These are phyloP conservation scores for Russula sp. DNA, from an alignment of 768 basidiomycete species.

Conservation along the genomic window DNA sequence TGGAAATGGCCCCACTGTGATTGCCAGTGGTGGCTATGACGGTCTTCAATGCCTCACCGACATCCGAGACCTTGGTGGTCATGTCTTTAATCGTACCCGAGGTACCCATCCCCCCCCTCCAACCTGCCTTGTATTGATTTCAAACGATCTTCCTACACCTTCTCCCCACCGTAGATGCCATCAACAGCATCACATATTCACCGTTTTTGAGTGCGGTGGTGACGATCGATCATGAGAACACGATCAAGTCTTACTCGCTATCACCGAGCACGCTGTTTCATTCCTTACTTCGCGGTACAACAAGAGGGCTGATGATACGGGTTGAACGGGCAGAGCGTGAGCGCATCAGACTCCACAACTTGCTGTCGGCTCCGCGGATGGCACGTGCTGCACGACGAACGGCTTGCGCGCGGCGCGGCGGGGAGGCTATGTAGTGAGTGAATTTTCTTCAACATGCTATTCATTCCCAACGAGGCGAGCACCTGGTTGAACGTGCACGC, in stretches of 20 bases:
- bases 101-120: conserved; percentile 36
- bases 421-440: conserved; percentile 63
- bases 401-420: conserved; percentile 57
- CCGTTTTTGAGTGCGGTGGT: conserved; percentile 61
- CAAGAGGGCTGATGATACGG: background rate
- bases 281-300: background rate
- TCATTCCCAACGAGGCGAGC: background rate
- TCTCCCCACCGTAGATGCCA: conserved; percentile 45
- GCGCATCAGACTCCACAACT: conserved; percentile 80
- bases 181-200: conserved; percentile 60
- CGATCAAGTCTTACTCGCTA: conserved; percentile 65
- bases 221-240: conserved; percentile 79
- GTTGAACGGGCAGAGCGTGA: conserved; percentile 54
- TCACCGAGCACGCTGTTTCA: conserved; percentile 50
- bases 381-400: conserved; percentile 70
- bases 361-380: conserved; percentile 78
- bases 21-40: conserved; percentile 76
- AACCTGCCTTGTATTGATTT: background rate
- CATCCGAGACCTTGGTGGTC: conserved; percentile 59
- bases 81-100: conserved; percentile 70
- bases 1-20: conserved; percentile 56
- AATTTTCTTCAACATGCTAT: background rate
- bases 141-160: background rate
- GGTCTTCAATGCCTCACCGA: conserved; percentile 73
- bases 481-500: too few species aligned